These are phyloP conservation scores for Scytalidium lignicola DNA, from an alignment of 2,329 filamentous ascomycete species.

Conservation along the genomic window DNA sequence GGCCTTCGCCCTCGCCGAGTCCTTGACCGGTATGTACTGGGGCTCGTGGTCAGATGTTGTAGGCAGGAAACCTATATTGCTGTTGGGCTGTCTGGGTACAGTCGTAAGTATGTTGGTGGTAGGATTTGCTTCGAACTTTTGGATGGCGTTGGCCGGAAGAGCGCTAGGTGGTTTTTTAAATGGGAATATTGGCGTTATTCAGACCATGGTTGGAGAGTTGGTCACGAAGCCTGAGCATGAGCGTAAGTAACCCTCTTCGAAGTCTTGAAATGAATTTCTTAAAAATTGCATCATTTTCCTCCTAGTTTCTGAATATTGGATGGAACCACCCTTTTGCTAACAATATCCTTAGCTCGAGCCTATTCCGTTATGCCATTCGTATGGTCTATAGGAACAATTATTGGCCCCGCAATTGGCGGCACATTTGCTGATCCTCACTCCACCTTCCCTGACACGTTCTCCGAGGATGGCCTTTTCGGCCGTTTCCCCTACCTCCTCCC, in stretches of 20 bases:
- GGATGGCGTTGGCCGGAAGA: constrained; percentile 73
- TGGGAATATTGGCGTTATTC: constrained; percentile 85
- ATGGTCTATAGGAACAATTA: constrained; percentile 85
- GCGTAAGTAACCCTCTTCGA: constrained; percentile 49
- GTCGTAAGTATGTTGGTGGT: constrained; percentile 79
- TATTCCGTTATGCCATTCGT: constrained; percentile 94
- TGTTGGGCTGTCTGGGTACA: constrained; percentile 77
- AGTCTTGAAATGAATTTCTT: too few relatives aligned
- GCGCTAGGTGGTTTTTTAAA: constrained; percentile 78
- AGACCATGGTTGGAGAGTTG: constrained; percentile 89
- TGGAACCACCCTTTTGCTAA: background rate
- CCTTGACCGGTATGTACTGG: constrained; percentile 83
- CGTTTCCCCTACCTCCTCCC: constrained; percentile 83
- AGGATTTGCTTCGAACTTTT: constrained; percentile 77
- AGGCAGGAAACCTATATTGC: constrained; percentile 78
- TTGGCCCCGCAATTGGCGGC: constrained; percentile 84
- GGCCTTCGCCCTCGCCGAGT: constrained; percentile 77
- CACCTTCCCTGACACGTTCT: constrained; percentile 68
- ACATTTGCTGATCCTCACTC: constrained; percentile 74
- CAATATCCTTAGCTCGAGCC: constrained; percentile 56
- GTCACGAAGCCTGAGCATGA: constrained; percentile 81
- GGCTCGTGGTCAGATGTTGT: constrained; percentile 75
- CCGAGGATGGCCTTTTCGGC: constrained; percentile 63
- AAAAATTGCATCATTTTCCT: too few relatives aligned
- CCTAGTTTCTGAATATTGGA: too few relatives aligned